A percentile compares a stretch with the other conserved stretches of the same genome.
phyloP scores from a whole-genome alignment of 2,329 filamentous ascomycete species.

The Fusarium setosum region DNA sequence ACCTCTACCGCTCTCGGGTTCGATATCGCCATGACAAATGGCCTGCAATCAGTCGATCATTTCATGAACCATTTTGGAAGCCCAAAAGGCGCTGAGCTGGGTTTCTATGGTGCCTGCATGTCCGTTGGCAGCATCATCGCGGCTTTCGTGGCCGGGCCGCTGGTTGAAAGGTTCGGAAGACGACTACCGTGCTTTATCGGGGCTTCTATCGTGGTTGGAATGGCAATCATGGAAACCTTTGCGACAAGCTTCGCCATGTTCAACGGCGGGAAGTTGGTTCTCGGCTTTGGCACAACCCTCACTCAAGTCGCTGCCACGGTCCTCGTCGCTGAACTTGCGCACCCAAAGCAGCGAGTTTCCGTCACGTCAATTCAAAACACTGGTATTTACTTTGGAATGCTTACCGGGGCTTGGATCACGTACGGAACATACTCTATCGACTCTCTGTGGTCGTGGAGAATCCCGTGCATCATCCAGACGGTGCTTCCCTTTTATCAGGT shows the following conservation, averaged over 20 bases:
- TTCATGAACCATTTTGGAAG: background rate
- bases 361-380: slow-evolving; percentile 29
- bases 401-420: slow-evolving; percentile 51
- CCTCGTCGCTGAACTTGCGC: background rate
- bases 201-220: slow-evolving; percentile 19
- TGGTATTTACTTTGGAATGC: slow-evolving; percentile 19
- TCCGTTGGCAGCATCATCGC: background rate
- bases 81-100: background rate
- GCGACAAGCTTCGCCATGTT: slow-evolving; percentile 20
- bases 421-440: slow-evolving; percentile 57
- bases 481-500: slow-evolving; percentile 56
- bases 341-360: background rate
- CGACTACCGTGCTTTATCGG: background rate
- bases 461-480: slow-evolving; percentile 57
- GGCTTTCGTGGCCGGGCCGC: background rate
- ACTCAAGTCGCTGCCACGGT: background rate
- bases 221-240: slow-evolving; percentile 31
- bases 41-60: background rate
- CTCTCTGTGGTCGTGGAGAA: slow-evolving; percentile 61
- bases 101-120: background rate
- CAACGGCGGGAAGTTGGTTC: slow-evolving; percentile 23
- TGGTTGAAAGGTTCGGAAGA: background rate
- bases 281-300: slow-evolving; percentile 19
- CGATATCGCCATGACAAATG: background rate
- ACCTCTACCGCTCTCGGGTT: background rate